Evolutionary conservation across 1,139 yeast genomes (phyloP).

Genomic region (Scheffersomyces quercinus): DNA sequence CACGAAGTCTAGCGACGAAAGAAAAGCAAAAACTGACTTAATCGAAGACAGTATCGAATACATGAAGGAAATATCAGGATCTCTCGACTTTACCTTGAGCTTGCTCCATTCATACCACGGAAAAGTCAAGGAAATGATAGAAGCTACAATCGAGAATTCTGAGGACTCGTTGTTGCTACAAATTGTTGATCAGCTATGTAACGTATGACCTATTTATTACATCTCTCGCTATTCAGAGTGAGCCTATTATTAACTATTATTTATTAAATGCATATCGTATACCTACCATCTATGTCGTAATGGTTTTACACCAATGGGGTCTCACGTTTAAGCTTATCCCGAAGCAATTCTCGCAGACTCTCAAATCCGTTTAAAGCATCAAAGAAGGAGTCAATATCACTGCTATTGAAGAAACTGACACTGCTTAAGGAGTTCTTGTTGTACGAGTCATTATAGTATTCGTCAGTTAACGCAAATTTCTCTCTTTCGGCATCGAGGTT

Average conservation of each 20-base stretch:
- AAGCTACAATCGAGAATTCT: constrained; percentile 1
- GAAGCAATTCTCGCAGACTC: constrained; percentile 1
- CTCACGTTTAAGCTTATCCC: constrained; percentile 3
- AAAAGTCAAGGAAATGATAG: constrained; percentile 18
- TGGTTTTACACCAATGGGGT: constrained; percentile 11
- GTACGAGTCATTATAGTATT: constrained; percentile 8
- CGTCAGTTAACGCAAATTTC: constrained; percentile 17
- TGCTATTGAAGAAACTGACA: constrained; percentile 14
- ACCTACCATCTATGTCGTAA: background rate
- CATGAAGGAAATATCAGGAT: constrained; percentile 20
- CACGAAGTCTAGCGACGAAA: constrained; percentile 14
- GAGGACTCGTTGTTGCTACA: constrained; percentile 8
- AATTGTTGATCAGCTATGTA: constrained; percentile 13
- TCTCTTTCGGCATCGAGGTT: constrained; percentile 21
- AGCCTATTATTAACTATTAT: background rate
- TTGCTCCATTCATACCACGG: constrained; percentile 19
- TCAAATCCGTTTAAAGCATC: constrained; percentile 6
- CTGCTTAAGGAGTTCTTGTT: constrained; percentile 3
- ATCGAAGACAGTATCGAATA: constrained; percentile 22
- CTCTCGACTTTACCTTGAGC: constrained; percentile 23
- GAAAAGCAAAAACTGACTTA: constrained; percentile 17
- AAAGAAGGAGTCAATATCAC: constrained; percentile 29
- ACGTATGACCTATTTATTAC: constrained; percentile 4
- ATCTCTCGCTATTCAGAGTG: too few species aligned
- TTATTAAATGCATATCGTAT: background rate